Evolutionary conservation across 2,329 filamentous ascomycete species (phyloP).

Genomic region (Colletotrichum sp.): DNA sequence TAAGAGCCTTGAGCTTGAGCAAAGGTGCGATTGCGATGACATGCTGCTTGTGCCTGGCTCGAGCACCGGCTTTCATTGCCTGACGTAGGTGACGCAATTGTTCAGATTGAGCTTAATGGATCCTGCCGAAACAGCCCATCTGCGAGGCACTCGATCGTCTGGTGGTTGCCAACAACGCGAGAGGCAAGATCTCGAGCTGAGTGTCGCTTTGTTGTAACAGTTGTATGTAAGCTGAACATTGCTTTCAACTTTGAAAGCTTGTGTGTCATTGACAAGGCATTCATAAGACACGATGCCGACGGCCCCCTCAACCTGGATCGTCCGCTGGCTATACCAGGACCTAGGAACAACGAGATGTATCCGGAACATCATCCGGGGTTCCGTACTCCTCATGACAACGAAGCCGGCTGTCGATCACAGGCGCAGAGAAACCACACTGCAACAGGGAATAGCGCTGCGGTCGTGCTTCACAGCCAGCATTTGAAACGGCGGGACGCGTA

Average conservation of each 20-base stretch:
- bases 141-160: neutral
- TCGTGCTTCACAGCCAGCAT: neutral
- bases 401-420: neutral
- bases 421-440: neutral
- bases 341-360: neutral
- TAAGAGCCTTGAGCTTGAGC: neutral
- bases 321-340: neutral
- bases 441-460: neutral
- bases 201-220: neutral
- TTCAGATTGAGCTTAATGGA: neutral
- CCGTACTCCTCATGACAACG: neutral
- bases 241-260: neutral
- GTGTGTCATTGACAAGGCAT: neutral
- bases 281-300: neutral
- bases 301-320: neutral
- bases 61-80: neutral
- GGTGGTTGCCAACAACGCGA: neutral
- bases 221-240: neutral
- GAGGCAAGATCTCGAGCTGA: neutral
- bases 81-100: neutral
- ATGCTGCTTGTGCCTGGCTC: neutral
- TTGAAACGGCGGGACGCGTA: conserved; percentile 9
- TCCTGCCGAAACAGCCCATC: neutral
- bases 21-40: neutral
- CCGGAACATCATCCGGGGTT: neutral